Base-by-base conservation (phyloP, 305 asterid species). In the Fraxinus albicans region DNA sequence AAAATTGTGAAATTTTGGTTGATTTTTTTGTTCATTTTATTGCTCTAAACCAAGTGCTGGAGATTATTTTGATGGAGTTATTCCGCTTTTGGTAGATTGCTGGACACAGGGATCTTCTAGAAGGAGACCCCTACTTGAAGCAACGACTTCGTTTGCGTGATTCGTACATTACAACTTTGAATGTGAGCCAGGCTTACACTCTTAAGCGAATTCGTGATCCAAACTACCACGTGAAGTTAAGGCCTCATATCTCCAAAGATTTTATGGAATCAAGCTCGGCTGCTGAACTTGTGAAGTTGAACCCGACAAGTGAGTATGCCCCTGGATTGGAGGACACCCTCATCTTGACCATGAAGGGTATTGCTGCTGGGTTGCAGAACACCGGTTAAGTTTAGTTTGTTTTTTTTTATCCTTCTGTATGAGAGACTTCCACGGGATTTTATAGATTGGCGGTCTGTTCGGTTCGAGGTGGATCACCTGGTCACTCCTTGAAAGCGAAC, bases 301-400 rank as follows among this genome's bases (percentile, higher is more conserved):
- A 90, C 72, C 93, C 93, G 0, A 90, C 89, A 42, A 88, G 93
- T 33, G 93, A 90, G 8, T 90, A 90, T 53, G 90, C 93, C 25
- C 93, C 93, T 0, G 93, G 93, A 5, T 77, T 88, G 84, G 93
- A 90, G 85, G 93, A 90, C 69, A 90, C 93, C 8, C 91, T 90
- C 5, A 90, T 90, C 81, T 90, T 88, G 89, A 90, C 93, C 82
- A 90, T 90, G 93, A 90, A 90, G 74, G 93, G 93, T 42, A 85
- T 90, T 50, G 93, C 93, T 55, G 93, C 91, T 65, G 93, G 93
- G 58, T 27, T 90, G 86, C 91, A 90, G 85, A 90, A 90, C 53
- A 90, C 93, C 6, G 93, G 93, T 81, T 90, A 81, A 86, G 67
- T 3, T 23, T 21, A 21, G 25, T 60, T 19, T 21, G 31, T 21